Evolutionary conservation across 2,329 filamentous ascomycete genomes (phyloP), one percentile per base, ranked within the genome.

Genomic region (Fusarium fujikuroi): DNA sequence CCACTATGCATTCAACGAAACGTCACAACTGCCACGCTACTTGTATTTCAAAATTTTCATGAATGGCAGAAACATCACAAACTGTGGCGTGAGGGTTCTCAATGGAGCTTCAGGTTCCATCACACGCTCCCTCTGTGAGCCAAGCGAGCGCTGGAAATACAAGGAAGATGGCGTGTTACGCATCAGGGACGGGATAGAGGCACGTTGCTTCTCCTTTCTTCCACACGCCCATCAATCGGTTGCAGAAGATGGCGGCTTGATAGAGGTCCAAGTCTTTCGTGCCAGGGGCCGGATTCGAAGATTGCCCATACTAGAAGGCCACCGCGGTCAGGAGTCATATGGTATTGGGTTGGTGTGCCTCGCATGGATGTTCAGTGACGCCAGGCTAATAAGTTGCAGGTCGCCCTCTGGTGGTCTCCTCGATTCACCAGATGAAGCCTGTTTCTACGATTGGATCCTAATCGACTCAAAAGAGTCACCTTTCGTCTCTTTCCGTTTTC

Each of bases 31-130:
- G 23, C 79, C 82, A 43, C 80, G 76, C 59, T 85, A 84, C 69
- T 77, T 89, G 15, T 88, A 86, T 79, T 90, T 90, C 80, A 89
- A 87, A 73, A 78, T 90, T 59, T 82, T 82, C 62, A 84, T 90
- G 76, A 90, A 91, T 69, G 87, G 87, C 21, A 83, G 85, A 21
- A 82, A 84, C 23, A 80, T 87, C n/a, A 82, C 85, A 6, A 86
- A 85, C 7, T 91, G 87, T 85, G 88, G 88, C 5, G 81, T 85
- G 25, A 82, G 87, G 62, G 78, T 84, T 21, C 75, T 74, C 19
- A 73, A 69, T 7, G 78, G 78, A 53, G 73, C 76, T 5, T 75
- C 76, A 11, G 85, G 86, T 12, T 82, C 81, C 43, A 82, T 87
- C 44, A 83, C 83, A 62, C 83, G 81, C 71, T 84, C 85, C 9